Evolutionary conservation across 139 green algal genomes (phyloP).

Genomic region (Bryopsis sp.): DNA sequence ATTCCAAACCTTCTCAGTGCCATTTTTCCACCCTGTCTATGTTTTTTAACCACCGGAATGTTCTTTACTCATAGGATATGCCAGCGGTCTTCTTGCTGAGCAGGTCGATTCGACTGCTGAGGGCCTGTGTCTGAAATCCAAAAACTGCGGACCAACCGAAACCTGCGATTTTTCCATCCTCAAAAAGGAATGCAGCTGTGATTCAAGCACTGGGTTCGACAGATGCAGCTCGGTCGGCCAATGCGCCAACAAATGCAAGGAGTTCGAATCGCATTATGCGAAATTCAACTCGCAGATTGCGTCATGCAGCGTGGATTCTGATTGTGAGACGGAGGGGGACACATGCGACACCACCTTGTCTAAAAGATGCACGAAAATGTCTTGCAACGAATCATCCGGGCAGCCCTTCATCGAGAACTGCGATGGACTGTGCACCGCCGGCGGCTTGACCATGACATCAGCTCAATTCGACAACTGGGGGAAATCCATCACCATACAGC

Average conservation of each 20-base stretch:
- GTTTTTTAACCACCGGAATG: neutral
- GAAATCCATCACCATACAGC: neutral
- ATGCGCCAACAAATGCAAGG: neutral
- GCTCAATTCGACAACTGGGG: constrained; percentile 5
- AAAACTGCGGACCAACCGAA: neutral
- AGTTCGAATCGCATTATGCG: neutral
- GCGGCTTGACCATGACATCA: neutral
- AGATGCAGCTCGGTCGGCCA: neutral
- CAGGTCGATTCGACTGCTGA: neutral
- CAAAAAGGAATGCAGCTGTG: neutral
- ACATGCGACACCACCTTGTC: neutral
- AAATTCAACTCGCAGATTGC: neutral
- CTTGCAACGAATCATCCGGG: neutral
- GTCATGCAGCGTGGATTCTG: neutral
- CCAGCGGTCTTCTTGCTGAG: neutral
- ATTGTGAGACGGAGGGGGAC: no score
- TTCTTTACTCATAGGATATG: neutral
- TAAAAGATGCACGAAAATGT: neutral
- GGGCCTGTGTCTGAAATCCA: neutral
- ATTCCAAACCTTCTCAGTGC: neutral
- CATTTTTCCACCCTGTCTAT: neutral
- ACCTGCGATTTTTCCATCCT: no score
- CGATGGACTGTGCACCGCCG: neutral
- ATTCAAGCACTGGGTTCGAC: neutral
- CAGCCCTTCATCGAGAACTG: neutral